Percentiles rank a stretch among this genome's conserved stretches.
Conservation (phyloP, 1,284 basidiomycete genomes). For the Ganoderma leucocontextum region DNA sequence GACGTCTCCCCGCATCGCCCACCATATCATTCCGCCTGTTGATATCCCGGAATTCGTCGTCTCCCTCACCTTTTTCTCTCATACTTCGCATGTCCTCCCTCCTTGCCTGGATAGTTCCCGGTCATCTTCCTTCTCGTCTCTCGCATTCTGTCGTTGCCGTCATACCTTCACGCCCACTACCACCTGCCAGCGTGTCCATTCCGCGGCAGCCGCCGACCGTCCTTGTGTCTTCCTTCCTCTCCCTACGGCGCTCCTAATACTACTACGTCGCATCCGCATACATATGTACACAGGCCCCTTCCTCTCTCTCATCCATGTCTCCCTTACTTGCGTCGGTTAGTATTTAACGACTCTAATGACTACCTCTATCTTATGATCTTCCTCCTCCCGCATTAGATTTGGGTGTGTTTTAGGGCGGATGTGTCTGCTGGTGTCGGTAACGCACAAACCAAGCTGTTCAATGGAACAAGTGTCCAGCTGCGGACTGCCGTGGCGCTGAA, state of each 20-base stretch:
- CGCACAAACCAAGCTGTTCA: neutral
- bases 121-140: conserved; percentile 5
- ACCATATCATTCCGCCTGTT: conserved; percentile 5
- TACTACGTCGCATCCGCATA: conserved; percentile 14
- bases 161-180: conserved; percentile 7
- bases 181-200: conserved; percentile 24
- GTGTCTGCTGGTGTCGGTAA: neutral
- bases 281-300: conserved; percentile 27
- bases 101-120: conserved; percentile 24
- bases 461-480: neutral
- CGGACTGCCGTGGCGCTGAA: neutral
- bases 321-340: conserved; percentile 27
- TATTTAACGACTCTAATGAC: conserved; percentile 36
- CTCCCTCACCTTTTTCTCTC: conserved; percentile 6
- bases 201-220: conserved; percentile 30
- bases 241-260: neutral
- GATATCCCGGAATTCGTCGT: conserved; percentile 30
- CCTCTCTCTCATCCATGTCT: conserved; percentile 20
- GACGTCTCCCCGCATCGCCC: conserved; percentile 14
- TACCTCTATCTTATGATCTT: conserved; percentile 31
- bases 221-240: conserved; percentile 19
- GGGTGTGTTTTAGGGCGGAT: conserved; percentile 7
- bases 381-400: conserved; percentile 11
- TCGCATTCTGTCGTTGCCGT: conserved; percentile 4
- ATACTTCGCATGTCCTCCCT: conserved; percentile 14